Evolutionary conservation across 768 basidiomycete genomes (phyloP).

Genomic region (Boletus barrowsii): DNA sequence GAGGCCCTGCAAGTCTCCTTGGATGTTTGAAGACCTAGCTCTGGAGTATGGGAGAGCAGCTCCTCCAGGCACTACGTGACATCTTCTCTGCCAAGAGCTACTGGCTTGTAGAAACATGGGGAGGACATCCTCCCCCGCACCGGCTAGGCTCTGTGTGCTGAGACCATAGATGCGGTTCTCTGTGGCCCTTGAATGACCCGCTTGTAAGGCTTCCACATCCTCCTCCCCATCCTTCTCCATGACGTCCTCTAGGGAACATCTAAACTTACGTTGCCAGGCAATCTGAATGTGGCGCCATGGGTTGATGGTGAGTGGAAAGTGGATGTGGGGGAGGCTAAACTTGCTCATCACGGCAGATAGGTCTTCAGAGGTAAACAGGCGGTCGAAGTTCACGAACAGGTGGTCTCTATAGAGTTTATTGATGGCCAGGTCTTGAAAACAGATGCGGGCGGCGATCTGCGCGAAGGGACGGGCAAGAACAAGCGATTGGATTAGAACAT

Average conservation of each 20-base stretch:
- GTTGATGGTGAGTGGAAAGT: neutral
- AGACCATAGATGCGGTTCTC: neutral
- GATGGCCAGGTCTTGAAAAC: neutral
- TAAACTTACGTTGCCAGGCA: neutral
- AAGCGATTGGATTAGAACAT: too few relatives aligned
- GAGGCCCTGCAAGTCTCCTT: too few relatives aligned
- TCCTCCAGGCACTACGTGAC: too few relatives aligned
- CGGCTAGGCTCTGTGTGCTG: neutral
- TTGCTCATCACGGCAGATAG: neutral
- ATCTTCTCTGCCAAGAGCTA: neutral
- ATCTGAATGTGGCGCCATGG: too few relatives aligned
- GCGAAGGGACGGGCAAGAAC: too few relatives aligned
- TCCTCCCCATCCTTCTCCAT: neutral
- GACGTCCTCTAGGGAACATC: neutral
- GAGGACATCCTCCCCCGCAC: neutral
- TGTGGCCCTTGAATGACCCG: neutral
- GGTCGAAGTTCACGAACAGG: neutral
- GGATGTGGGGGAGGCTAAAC: neutral
- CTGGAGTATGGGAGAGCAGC: too few relatives aligned
- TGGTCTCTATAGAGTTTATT: too few relatives aligned
- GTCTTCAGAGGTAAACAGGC: neutral
- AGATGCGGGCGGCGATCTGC: too few relatives aligned
- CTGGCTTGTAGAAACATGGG: neutral
- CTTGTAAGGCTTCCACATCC: neutral
- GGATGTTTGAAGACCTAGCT: too few relatives aligned